Conservation (phyloP, 2,329 filamentous ascomycete species). For the Monilinia laxa region DNA sequence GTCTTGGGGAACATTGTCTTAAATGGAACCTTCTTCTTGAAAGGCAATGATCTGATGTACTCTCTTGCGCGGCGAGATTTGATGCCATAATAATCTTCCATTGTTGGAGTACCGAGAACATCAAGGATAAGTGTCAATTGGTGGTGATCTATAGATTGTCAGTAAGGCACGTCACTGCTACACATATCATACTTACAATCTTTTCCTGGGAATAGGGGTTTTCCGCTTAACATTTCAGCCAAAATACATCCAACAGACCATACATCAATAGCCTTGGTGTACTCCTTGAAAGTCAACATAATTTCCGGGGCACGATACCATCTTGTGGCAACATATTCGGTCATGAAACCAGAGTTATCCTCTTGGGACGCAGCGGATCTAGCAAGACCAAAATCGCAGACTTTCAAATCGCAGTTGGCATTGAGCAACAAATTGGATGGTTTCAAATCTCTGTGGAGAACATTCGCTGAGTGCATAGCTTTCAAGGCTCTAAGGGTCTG, state of each 20-base stretch:
- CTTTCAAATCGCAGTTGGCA: slow-evolving; percentile 98
- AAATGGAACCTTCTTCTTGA: slow-evolving; percentile 99
- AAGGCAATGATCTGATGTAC: slow-evolving; percentile 95
- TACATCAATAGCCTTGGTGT: slow-evolving; percentile 98
- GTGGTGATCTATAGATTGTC: slow-evolving; percentile 72
- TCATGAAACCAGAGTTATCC: slow-evolving; percentile 99
- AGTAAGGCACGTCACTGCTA: slow-evolving; percentile 9
- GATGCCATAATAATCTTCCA: slow-evolving; percentile 99
- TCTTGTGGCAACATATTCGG: slow-evolving; percentile 97
- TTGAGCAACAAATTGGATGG: slow-evolving; percentile 96
- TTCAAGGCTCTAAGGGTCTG: slow-evolving; percentile 96
- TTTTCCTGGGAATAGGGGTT: slow-evolving; percentile 96
- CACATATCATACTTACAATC: slow-evolving; percentile 67
- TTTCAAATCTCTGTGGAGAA: slow-evolving; percentile 95
- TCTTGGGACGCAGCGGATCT: slow-evolving; percentile 95
- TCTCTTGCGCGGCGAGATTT: slow-evolving; percentile 96
- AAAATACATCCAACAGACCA: slow-evolving; percentile 99
- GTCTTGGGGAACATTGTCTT: slow-evolving; percentile 97
- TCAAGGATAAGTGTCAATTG: slow-evolving; percentile 96
- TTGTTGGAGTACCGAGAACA: slow-evolving; percentile 94
- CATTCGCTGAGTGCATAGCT: slow-evolving; percentile 99
- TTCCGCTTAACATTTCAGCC: slow-evolving; percentile 97
- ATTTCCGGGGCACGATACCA: slow-evolving; percentile 99
- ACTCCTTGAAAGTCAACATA: slow-evolving; percentile 99
- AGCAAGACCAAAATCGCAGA: slow-evolving; percentile 96